These are phyloP conservation scores for Colletotrichum coccodes DNA, from an alignment of 2,329 filamentous ascomycete species.

Conservation along the genomic window DNA sequence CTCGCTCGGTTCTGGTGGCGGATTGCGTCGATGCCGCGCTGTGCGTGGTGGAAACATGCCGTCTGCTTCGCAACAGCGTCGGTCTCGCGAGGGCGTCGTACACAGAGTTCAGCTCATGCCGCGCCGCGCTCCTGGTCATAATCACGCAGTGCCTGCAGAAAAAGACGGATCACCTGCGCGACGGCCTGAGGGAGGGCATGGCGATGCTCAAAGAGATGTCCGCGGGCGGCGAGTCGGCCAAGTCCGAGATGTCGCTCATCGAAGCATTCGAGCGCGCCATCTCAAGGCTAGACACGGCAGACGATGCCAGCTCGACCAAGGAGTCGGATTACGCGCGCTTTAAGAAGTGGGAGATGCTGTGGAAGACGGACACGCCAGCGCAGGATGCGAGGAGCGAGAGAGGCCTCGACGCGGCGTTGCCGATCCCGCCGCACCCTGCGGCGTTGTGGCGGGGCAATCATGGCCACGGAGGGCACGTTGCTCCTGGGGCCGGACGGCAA, in stretches of 20 bases:
- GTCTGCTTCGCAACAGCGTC: conserved; percentile 58
- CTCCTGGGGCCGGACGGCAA: conserved; percentile 20
- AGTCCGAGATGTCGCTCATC: conserved; percentile 63
- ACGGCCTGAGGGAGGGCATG: conserved; percentile 59
- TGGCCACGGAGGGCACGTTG: conserved; percentile 20
- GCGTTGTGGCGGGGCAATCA: conserved; percentile 9
- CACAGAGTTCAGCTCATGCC: conserved; percentile 65
- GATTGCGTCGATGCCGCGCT: conserved; percentile 64
- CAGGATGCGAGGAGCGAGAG: conserved; percentile 39
- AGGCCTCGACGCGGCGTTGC: conserved; percentile 16
- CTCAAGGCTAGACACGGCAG: conserved; percentile 55
- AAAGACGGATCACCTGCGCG: conserved; percentile 51
- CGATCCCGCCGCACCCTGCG: conserved; percentile 23
- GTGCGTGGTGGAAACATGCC: conserved; percentile 60
- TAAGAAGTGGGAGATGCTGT: conserved; percentile 49
- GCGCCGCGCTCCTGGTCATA: conserved; percentile 61
- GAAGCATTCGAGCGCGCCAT: conserved; percentile 62
- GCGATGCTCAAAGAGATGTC: conserved; percentile 64
- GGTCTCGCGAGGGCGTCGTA: conserved; percentile 65
- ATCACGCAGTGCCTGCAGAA: conserved; percentile 50
- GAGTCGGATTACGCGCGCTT: conserved; percentile 61
- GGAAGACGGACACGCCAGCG: conserved; percentile 49
- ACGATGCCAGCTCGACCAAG: conserved; percentile 41
- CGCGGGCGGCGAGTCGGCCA: conserved; percentile 60
- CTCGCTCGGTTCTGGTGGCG: conserved; percentile 53